These are phyloP conservation scores for Podospora sp. DNA, from an alignment of 495 filamentous ascomycete species.

Conservation along the genomic window DNA sequence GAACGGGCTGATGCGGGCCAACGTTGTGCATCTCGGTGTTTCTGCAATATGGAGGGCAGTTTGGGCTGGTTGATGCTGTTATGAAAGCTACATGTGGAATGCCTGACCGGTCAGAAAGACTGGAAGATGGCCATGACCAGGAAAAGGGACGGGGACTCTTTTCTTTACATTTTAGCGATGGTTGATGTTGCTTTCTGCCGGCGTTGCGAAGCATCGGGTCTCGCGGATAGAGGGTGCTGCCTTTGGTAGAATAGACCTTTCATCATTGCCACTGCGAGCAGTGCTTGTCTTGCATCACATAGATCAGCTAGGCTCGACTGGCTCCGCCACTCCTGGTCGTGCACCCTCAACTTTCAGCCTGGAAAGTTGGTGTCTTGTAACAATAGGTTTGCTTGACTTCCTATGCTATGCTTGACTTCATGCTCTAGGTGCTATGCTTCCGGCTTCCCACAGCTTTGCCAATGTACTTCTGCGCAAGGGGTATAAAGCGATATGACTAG, in stretches of 20 bases:
- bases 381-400: background rate
- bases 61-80: background rate
- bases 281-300: too few relatives aligned
- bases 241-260: conserved; percentile 1
- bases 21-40: background rate
- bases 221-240: background rate
- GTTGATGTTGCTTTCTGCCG: background rate
- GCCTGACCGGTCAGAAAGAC: background rate
- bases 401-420: background rate
- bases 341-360: too few relatives aligned
- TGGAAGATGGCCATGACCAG: background rate
- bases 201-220: background rate
- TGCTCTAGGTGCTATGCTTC: background rate
- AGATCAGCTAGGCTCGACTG: too few relatives aligned
- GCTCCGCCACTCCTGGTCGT: too few relatives aligned
- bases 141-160: background rate
- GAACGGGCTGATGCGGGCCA: background rate
- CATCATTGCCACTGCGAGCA: background rate
- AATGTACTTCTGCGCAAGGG: background rate
- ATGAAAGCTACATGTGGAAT: background rate
- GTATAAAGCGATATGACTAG: background rate
- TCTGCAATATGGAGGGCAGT: background rate
- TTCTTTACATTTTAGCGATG: background rate
- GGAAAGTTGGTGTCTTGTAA: too few relatives aligned
- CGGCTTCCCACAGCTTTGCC: background rate